These are phyloP conservation scores for Dalechampia spathulata DNA, from an alignment of 441 rosid genomes.

Conservation along the genomic window DNA sequence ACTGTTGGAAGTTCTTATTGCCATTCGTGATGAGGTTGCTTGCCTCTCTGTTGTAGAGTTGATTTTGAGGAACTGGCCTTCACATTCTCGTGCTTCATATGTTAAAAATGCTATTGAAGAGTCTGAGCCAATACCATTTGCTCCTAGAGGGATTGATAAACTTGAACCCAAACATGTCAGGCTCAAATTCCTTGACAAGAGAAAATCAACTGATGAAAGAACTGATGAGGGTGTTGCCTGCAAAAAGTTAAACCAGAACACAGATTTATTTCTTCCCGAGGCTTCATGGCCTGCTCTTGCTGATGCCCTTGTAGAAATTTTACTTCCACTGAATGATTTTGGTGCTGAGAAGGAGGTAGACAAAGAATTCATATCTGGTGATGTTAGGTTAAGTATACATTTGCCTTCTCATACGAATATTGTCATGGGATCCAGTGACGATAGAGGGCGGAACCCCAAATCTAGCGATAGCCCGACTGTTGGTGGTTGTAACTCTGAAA, in stretches of 20 bases:
- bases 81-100: constrained; percentile 91
- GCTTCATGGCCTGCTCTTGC: constrained; percentile 70
- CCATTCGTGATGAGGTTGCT: constrained; percentile 98
- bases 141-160: constrained; percentile 95
- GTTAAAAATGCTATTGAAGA: constrained; percentile 80
- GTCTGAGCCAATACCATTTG: constrained; percentile 69
- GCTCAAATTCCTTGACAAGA: constrained; percentile 83
- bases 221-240: constrained; percentile 35
- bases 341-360: constrained; percentile 25
- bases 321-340: constrained; percentile 44
- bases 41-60: constrained; percentile 91
- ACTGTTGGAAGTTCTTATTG: constrained; percentile 95
- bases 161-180: constrained; percentile 82
- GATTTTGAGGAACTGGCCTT: constrained; percentile 98
- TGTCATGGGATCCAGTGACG: constrained; percentile 34
- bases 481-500: constrained; percentile 42
- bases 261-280: constrained; percentile 54
- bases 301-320: constrained; percentile 62
- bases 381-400: constrained; percentile 52
- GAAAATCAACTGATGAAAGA: constrained; percentile 60
- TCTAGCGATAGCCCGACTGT: constrained; percentile 36
- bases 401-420: constrained; percentile 40
- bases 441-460: constrained; percentile 30
- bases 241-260: constrained; percentile 50
- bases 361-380: constrained; percentile 52